phyloP scores from a whole-genome alignment of 78 protist species.

The Parvularia atlantis region DNA sequence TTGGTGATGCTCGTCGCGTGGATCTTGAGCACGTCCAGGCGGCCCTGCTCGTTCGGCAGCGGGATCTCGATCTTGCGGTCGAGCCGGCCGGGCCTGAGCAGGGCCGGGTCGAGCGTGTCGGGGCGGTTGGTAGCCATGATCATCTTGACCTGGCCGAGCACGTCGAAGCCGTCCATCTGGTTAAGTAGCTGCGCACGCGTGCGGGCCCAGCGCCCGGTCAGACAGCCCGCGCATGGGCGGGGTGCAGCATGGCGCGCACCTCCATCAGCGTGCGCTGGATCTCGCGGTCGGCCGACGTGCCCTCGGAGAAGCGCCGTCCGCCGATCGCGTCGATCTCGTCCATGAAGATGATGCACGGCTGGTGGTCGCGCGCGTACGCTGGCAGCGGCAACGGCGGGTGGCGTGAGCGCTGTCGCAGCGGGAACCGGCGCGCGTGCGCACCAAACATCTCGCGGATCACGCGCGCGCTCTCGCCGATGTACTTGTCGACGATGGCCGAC shows the following conservation, averaged over 20 bases:
- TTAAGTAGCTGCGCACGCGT: conserved; percentile 60
- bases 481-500: conserved; percentile 97
- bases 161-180: conserved; percentile 98
- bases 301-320: conserved; percentile 91
- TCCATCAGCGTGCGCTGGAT: conserved; percentile 99
- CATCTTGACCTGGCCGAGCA: conserved; percentile 89
- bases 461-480: conserved; percentile 99
- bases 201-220: neutral
- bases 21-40: conserved; percentile 88
- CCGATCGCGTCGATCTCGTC: conserved; percentile 99
- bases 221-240: neutral
- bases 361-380: conserved; percentile 87
- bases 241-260: conserved; percentile 6
- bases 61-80: conserved; percentile 90
- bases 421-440: neutral
- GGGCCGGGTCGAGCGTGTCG: conserved; percentile 95
- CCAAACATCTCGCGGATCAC: conserved; percentile 99
- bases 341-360: conserved; percentile 99
- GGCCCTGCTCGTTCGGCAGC: conserved; percentile 93
- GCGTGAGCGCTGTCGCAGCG: neutral
- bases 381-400: too few species aligned
- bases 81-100: conserved; percentile 93
- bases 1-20: conserved; percentile 86
- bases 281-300: conserved; percentile 95
- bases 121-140: conserved; percentile 99